A percentile compares a stretch with the other conserved stretches of the same genome.
Evolutionary conservation across 2,329 filamentous ascomycete species (phyloP).

Genomic region (Penicillium sp.): DNA sequence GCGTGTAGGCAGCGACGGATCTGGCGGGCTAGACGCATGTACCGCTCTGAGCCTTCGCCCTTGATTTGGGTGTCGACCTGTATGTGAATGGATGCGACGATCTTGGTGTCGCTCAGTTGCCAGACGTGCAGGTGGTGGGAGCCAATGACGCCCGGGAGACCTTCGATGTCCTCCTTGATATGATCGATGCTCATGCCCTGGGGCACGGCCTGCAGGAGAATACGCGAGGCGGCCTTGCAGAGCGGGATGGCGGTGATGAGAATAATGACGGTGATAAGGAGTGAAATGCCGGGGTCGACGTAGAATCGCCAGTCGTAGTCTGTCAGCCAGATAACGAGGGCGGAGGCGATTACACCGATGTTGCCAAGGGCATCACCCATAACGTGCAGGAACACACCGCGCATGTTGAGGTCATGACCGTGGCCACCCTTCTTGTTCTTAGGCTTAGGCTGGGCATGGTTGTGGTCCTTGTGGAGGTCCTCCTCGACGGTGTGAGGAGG

Average conservation of each 20-base stretch:
- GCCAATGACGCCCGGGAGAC: slow-evolving; percentile 80
- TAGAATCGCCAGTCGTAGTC: slow-evolving; percentile 81
- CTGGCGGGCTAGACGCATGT: slow-evolving; percentile 86
- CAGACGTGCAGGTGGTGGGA: slow-evolving; percentile 98
- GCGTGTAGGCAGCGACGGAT: slow-evolving; percentile 88
- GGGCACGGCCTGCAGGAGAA: slow-evolving; percentile 91
- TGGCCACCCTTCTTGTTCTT: slow-evolving; percentile 59
- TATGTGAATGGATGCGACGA: slow-evolving; percentile 91
- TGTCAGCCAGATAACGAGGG: slow-evolving; percentile 89
- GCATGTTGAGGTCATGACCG: slow-evolving; percentile 80
- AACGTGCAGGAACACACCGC: slow-evolving; percentile 70
- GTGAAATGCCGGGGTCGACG: slow-evolving; percentile 86
- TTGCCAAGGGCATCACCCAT: slow-evolving; percentile 54
- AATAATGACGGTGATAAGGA: slow-evolving; percentile 85
- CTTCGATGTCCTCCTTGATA: slow-evolving; percentile 87
- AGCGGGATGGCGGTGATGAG: slow-evolving; percentile 57
- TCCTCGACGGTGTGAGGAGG: slow-evolving; percentile 24
- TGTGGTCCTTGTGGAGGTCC: slow-evolving; percentile 70
- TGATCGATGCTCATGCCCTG: slow-evolving; percentile 86
- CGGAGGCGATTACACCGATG: slow-evolving; percentile 60
- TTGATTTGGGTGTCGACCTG: slow-evolving; percentile 90
- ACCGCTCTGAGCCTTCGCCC: slow-evolving; percentile 74
- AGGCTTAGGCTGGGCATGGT: slow-evolving; percentile 74
- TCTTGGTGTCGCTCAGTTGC: slow-evolving; percentile 94
- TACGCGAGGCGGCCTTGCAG: slow-evolving; percentile 65